These are phyloP conservation scores for Actinidia polygama DNA, from an alignment of 179 eudicot genomes.

Conservation along the genomic window DNA sequence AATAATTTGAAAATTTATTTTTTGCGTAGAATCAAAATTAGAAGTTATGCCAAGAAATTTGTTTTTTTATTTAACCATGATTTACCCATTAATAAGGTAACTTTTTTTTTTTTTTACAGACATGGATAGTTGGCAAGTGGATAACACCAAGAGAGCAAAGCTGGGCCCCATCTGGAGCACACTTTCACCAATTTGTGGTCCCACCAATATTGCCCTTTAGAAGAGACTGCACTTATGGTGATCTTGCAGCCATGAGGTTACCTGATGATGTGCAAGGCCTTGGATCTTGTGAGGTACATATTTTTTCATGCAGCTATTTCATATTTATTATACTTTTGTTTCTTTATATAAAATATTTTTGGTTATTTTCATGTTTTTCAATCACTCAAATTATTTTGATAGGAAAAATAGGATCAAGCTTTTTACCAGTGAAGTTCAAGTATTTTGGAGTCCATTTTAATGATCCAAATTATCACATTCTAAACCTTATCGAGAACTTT, in stretches of 20 bases:
- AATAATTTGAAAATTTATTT: too few relatives aligned
- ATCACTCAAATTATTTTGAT: too few relatives aligned
- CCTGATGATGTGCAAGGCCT: slow-evolving; percentile 89
- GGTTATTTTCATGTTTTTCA: too few relatives aligned
- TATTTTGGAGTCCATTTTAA: too few relatives aligned
- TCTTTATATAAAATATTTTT: neutral
- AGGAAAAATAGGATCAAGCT: too few relatives aligned
- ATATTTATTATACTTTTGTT: neutral
- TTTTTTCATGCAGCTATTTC: neutral
- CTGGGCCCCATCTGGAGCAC: slow-evolving; percentile 87
- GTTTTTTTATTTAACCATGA: neutral
- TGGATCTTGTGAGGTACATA: slow-evolving; percentile 74
- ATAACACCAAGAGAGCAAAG: slow-evolving; percentile 86
- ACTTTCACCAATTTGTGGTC: slow-evolving; percentile 94
- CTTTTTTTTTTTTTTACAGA: slow-evolving; percentile 28
- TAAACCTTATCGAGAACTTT: too few relatives aligned
- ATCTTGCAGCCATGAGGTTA: slow-evolving; percentile 93
- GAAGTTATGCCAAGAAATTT: neutral
- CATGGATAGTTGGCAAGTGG: slow-evolving; percentile 99
- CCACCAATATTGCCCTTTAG: slow-evolving; percentile 78
- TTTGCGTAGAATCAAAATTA: neutral
- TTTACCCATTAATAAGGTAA: neutral
- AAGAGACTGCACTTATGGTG: slow-evolving; percentile 87
- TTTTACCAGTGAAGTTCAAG: too few relatives aligned
- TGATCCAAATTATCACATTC: too few relatives aligned